These are phyloP conservation scores for Fragilaria crotonensis DNA, from an alignment of 108 stramenopile genomes.

Conservation along the genomic window DNA sequence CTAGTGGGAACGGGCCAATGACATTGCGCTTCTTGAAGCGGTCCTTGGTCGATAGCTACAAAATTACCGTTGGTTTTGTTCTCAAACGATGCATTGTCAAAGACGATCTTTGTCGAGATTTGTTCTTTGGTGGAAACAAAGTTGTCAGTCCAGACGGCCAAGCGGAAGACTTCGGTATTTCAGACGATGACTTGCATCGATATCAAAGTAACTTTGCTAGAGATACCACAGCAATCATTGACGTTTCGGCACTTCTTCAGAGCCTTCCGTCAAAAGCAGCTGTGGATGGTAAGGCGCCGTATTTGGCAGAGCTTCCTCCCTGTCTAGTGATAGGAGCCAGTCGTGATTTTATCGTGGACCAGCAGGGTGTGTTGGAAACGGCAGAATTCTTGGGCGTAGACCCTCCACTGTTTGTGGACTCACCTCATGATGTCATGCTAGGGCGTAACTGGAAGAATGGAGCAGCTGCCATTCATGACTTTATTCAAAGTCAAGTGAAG, in stretches of 20 bases:
- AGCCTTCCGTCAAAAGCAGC: constrained; percentile 25
- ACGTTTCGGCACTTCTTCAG: constrained; percentile 38
- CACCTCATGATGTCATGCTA: constrained; percentile 76
- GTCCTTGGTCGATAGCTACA: constrained; percentile 36
- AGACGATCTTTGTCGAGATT: constrained; percentile 32
- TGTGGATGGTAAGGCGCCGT: constrained; percentile 28
- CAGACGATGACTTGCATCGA: constrained; percentile 47
- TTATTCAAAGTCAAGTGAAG: constrained; percentile 16
- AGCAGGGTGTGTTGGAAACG: constrained; percentile 47
- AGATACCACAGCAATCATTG: constrained; percentile 48
- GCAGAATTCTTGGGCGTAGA: constrained; percentile 42
- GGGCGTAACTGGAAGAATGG: constrained; percentile 41
- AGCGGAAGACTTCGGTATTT: constrained; percentile 37
- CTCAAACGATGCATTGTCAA: constrained; percentile 37
- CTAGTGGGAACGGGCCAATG: constrained; percentile 77
- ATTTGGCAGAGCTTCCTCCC: constrained; percentile 26
- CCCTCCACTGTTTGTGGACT: constrained; percentile 30
- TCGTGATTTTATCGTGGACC: constrained; percentile 60
- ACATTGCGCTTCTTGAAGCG: constrained; percentile 39
- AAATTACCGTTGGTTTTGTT: constrained; percentile 57
- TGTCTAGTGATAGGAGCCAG: constrained; percentile 56
- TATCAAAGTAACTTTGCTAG: constrained; percentile 45
- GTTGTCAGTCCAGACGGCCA: constrained; percentile 14
- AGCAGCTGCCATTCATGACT: constrained; percentile 32
- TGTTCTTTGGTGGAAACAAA: constrained; percentile 53